phyloP scores from a whole-genome alignment of 2,329 filamentous ascomycete genomes.

The Exophiala sp. region DNA sequence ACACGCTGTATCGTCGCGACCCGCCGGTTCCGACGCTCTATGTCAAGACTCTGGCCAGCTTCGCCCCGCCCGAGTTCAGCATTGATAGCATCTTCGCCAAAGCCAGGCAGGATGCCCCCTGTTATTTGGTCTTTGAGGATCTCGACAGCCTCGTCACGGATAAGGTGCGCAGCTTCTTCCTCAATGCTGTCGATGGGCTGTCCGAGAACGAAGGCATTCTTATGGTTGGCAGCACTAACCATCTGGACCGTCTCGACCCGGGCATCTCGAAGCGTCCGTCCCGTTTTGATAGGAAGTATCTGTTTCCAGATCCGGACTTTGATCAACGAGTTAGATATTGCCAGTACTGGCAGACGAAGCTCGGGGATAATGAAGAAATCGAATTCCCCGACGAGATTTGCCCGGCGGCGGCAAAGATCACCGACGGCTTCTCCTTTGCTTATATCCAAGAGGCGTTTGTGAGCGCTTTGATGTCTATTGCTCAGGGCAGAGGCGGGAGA shows the following conservation, averaged over 20 bases:
- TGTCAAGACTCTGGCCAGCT: slow-evolving; percentile 33
- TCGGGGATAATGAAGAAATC: slow-evolving; percentile 28
- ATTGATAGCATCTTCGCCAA: slow-evolving; percentile 34
- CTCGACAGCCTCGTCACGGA: slow-evolving; percentile 38
- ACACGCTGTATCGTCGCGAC: slow-evolving; percentile 36
- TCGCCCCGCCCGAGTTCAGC: slow-evolving; percentile 19
- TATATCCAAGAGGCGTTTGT: slow-evolving; percentile 45
- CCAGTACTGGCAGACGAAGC: slow-evolving; percentile 39
- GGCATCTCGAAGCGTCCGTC: slow-evolving; percentile 43
- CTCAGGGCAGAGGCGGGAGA: slow-evolving; percentile 6
- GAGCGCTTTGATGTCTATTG: slow-evolving; percentile 36
- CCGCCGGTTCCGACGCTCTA: slow-evolving; percentile 37
- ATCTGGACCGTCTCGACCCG: slow-evolving; percentile 35
- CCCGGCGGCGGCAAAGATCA: slow-evolving; percentile 38
- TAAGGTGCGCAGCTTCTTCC: slow-evolving; percentile 36
- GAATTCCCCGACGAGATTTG: slow-evolving; percentile 41
- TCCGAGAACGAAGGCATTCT: slow-evolving; percentile 39
- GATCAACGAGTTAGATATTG: slow-evolving; percentile 40
- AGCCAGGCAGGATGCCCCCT: slow-evolving; percentile 37
- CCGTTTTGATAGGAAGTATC: slow-evolving; percentile 46
- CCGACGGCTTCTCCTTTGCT: slow-evolving; percentile 42
- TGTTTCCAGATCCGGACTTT: slow-evolving; percentile 38
- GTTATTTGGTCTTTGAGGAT: slow-evolving; percentile 40
- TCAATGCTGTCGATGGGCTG: slow-evolving; percentile 41
- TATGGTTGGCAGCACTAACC: slow-evolving; percentile 40